phyloP scores from a whole-genome alignment of 2,329 filamentous ascomycete species.

The Claviceps sp. region DNA sequence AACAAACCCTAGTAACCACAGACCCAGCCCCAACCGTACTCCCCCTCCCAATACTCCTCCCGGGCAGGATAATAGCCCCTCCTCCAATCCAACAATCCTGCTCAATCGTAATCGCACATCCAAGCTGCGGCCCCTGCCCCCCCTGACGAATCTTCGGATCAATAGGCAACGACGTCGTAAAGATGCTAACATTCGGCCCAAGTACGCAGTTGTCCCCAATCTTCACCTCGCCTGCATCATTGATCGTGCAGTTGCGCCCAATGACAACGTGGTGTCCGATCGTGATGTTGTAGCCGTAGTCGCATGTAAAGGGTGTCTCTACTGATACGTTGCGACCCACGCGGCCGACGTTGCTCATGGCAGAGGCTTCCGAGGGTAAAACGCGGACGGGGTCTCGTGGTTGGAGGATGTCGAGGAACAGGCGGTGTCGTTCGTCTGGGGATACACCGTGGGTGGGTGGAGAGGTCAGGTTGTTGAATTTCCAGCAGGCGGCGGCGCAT shows the following conservation, averaged over 20 bases:
- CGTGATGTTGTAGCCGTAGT: conserved; percentile 90
- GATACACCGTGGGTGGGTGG: conserved; percentile 63
- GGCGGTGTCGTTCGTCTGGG: conserved; percentile 49
- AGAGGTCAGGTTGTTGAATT: conserved; percentile 67
- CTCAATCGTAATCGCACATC: conserved; percentile 62
- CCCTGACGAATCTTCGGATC: conserved; percentile 65
- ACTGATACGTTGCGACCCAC: conserved; percentile 68
- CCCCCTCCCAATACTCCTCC: conserved; percentile 68
- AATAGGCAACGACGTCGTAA: conserved; percentile 58
- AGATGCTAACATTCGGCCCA: conserved; percentile 77
- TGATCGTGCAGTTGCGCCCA: conserved; percentile 69
- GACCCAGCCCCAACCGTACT: conserved; percentile 70
- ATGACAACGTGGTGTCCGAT: conserved; percentile 79
- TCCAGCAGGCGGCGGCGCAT: conserved; percentile 68
- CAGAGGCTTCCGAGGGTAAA: conserved; percentile 39
- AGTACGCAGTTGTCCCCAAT: conserved; percentile 69
- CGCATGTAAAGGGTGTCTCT: conserved; percentile 80
- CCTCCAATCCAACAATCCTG: conserved; percentile 78
- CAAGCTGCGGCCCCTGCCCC: conserved; percentile 56
- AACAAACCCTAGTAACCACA: conserved; percentile 62
- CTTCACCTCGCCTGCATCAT: conserved; percentile 71
- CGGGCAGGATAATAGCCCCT: conserved; percentile 63
- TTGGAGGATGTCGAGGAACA: conserved; percentile 60
- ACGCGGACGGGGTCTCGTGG: conserved; percentile 43
- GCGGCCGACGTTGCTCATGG: conserved; percentile 41